phyloP scores from a whole-genome alignment of 2,329 filamentous ascomycete genomes.

The Nannizzia gypsea region DNA sequence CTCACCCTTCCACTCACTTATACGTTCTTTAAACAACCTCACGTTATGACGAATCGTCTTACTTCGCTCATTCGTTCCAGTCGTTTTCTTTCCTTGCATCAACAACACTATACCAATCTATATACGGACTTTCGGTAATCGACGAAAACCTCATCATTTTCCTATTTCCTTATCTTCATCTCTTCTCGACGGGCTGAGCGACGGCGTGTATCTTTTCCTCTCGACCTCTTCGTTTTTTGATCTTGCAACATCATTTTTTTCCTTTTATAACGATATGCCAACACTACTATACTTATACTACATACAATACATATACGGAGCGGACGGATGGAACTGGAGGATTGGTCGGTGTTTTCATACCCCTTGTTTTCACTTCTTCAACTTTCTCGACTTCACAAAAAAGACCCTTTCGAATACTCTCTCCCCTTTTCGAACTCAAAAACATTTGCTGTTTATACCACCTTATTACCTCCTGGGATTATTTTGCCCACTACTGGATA shows the following conservation, averaged over 20 bases:
- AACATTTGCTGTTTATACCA: conserved; percentile 2
- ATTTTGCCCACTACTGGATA: not conserved
- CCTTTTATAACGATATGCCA: conserved; percentile 3
- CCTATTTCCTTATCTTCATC: conserved; percentile 4
- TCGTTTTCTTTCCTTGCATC: not conserved
- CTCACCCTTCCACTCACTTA: not conserved
- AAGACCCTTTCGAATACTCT: not conserved
- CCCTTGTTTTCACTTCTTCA: not conserved
- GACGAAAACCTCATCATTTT: not conserved
- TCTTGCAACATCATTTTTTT: not conserved
- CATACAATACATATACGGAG: conserved; percentile 3
- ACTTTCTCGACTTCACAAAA: not conserved
- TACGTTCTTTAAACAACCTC: not conserved
- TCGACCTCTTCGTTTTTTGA: not conserved
- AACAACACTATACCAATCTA: conserved; percentile 5
- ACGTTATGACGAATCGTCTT: conserved; percentile 2
- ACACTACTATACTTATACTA: conserved; percentile 4
- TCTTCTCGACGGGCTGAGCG: conserved; percentile 9
- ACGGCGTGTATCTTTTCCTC: conserved; percentile 6
- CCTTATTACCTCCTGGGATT: not conserved
- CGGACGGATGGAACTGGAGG: not conserved
- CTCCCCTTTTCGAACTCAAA: not conserved
- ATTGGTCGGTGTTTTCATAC: conserved; percentile 2
- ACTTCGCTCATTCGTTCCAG: not conserved
- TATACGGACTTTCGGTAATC: conserved; percentile 11